Base-by-base conservation (phyloP, 208 protist species). In the Leishmania martiniquensis region DNA sequence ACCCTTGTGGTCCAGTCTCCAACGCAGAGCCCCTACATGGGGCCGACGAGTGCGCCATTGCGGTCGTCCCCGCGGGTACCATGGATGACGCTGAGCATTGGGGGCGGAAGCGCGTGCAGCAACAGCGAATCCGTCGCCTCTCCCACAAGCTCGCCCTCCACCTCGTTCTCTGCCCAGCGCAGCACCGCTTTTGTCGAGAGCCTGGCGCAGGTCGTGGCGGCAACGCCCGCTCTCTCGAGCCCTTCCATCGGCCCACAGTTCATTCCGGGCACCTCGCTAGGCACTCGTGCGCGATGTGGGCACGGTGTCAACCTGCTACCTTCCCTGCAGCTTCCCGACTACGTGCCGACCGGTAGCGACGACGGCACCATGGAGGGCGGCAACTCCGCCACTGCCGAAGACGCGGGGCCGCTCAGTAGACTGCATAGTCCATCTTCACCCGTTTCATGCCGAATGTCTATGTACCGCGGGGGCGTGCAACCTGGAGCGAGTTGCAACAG, bases 1-100 rank as follows among this genome's bases (percentile, higher is more conserved):
- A 55, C 77, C 74, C 77, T 71, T 59, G 52, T 66, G 37, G 54
- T n/a, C 34, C 59, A 69, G 10, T 82, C 77, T 5, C 77, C 77
- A 4, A n/a, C 62, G 37, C 63, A 71, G 37, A 82, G 77, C 34
- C 77, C 70, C 3, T 62, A 42, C 17, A n/a, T 67, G 4, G 49
- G 52, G 4, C 72, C 54, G 12, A 72, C 62, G 2, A 68, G 47
- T 10, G 52, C 25, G n/a, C 62, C 59, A 57, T 1, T 77, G 63
- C 45, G 51, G 9, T 15, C 29, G 15, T 55, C 57, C 17, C 57
- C 57, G 4, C 10, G 51, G 4, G n/a, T n/a, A n/a, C 72, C 65
- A 13, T 52, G 69, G 25, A 20, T 12, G 37, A 68, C 7, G 20
- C 15, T 17, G 63, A 68, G 22, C 37, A 45, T 32, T 7, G 37